These are phyloP conservation scores for Sporothrix dimorphospora DNA, from an alignment of 2,329 filamentous ascomycete genomes.

Conservation along the genomic window DNA sequence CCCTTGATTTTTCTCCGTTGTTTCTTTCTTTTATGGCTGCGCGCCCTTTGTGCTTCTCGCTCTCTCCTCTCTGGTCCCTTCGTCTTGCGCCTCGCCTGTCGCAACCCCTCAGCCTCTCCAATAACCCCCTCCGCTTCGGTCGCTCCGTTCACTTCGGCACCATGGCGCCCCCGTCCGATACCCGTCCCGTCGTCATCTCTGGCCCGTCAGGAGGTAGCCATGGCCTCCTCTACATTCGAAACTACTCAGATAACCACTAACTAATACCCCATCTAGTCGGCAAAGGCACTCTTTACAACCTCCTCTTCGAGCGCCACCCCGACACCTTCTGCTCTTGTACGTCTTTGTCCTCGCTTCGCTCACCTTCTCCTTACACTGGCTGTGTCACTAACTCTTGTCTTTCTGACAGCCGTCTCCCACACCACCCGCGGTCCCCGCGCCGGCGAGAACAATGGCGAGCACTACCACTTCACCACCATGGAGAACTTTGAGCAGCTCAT, in stretches of 20 bases:
- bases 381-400: background rate
- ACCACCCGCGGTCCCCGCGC: conserved; percentile 78
- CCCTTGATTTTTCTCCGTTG: background rate
- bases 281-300: conserved; percentile 78
- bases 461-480: conserved; percentile 78
- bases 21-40: background rate
- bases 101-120: background rate
- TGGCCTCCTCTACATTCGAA: no score
- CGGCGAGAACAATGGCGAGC: conserved; percentile 73
- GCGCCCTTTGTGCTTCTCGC: background rate
- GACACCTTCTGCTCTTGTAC: conserved; percentile 34
- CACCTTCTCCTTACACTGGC: background rate
- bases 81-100: background rate
- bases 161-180: conserved; percentile 48
- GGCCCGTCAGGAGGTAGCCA: conserved; percentile 66
- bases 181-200: conserved; percentile 73
- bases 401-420: conserved; percentile 59
- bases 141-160: conserved; percentile 3
- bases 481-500: conserved; percentile 71
- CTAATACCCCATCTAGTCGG: conserved; percentile 53
- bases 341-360: conserved; percentile 39
- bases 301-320: conserved; percentile 59
- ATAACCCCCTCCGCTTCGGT: background rate
- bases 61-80: background rate
- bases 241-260: background rate